phyloP scores from a whole-genome alignment of 352 stramenopile genomes.

The Phytophthora vignae region DNA sequence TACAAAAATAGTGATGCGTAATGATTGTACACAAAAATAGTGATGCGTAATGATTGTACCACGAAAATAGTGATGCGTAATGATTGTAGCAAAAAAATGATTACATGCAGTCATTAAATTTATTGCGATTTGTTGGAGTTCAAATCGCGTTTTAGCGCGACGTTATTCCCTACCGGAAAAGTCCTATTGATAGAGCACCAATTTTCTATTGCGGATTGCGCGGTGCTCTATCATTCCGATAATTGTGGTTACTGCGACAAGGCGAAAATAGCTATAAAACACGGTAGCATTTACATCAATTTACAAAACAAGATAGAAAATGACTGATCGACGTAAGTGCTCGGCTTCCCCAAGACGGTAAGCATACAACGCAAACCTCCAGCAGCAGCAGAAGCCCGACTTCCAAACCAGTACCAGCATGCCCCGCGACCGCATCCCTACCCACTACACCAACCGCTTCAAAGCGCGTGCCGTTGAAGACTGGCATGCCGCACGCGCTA shows the following conservation, averaged over 20 bases:
- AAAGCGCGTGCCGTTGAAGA: neutral
- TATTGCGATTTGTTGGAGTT: neutral
- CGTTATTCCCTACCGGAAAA: neutral
- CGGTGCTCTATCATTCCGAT: neutral
- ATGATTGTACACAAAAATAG: no score
- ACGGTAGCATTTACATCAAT: neutral
- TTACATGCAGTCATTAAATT: neutral
- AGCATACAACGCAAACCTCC: neutral
- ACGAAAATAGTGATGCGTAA: neutral
- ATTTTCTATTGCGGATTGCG: neutral
- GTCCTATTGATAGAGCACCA: neutral
- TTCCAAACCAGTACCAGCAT: neutral
- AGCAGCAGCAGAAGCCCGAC: neutral
- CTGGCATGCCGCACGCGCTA: neutral
- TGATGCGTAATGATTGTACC: no score
- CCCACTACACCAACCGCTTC: neutral
- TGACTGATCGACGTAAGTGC: neutral
- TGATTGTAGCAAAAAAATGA: neutral
- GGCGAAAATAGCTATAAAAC: neutral
- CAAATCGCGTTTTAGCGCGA: neutral
- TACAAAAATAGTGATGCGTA: no score
- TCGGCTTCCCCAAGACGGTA: neutral
- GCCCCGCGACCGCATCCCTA: neutral
- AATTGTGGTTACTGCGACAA: neutral
- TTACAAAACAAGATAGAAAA: neutral